These are phyloP conservation scores for Pythium volutum DNA, from an alignment of 352 stramenopile genomes.

Conservation along the genomic window DNA sequence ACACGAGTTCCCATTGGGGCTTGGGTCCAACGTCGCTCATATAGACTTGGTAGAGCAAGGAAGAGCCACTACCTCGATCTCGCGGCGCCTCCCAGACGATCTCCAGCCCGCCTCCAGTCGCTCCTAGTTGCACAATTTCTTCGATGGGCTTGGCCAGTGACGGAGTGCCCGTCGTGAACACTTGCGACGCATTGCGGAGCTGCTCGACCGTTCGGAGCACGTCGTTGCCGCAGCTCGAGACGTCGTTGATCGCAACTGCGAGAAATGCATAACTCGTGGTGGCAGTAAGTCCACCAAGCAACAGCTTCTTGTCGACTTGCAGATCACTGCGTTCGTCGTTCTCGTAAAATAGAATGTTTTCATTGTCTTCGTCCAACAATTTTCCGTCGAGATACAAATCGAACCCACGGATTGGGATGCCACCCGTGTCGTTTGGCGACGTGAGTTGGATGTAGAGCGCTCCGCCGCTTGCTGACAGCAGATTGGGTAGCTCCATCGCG, in stretches of 20 bases:
- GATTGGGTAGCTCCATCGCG: slow-evolving; percentile 14
- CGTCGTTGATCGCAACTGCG: slow-evolving; percentile 44
- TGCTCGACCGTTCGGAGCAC: background rate
- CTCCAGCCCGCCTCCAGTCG: slow-evolving; percentile 50
- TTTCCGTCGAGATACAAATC: slow-evolving; percentile 21
- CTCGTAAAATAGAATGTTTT: slow-evolving; percentile 26
- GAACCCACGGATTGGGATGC: slow-evolving; percentile 25
- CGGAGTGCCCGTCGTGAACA: slow-evolving; percentile 28
- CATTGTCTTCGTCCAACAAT: background rate
- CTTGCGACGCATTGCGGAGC: background rate
- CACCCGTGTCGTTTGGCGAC: slow-evolving; percentile 56
- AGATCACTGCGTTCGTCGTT: slow-evolving; percentile 7
- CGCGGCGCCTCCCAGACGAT: slow-evolving; percentile 39
- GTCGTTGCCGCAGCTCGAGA: slow-evolving; percentile 34
- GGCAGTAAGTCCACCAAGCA: slow-evolving; percentile 42
- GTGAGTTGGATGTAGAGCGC: slow-evolving; percentile 39
- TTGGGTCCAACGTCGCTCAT: slow-evolving; percentile 29
- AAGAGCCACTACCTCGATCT: slow-evolving; percentile 34
- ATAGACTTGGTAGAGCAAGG: slow-evolving; percentile 52
- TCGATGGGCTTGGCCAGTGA: slow-evolving; percentile 27
- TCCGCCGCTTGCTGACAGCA: slow-evolving; percentile 39
- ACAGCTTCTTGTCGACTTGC: slow-evolving; percentile 32
- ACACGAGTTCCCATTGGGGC: slow-evolving; percentile 36
- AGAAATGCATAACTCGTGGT: slow-evolving; percentile 40
- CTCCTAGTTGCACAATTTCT: slow-evolving; percentile 31